Conservation (phyloP, 2,329 filamentous ascomycete species). For the Claviceps humidiphila region DNA sequence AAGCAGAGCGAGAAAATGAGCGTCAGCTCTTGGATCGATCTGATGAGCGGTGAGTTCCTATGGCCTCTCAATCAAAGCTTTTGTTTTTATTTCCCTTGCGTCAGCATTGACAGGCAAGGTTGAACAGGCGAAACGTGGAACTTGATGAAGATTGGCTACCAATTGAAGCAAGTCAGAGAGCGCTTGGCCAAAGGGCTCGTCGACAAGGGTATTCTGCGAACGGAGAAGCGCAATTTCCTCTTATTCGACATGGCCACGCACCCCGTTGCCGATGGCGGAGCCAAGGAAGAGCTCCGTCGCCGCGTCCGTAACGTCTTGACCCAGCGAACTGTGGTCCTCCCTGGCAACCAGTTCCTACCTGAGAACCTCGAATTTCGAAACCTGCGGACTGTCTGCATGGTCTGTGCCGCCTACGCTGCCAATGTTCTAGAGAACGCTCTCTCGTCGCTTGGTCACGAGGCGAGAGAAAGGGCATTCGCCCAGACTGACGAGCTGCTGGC, state of each 20-base stretch:
- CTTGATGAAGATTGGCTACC: constrained; percentile 99
- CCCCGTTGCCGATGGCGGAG: constrained; percentile 87
- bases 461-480: constrained; percentile 84
- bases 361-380: constrained; percentile 93
- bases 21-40: constrained; percentile 95
- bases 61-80: background rate
- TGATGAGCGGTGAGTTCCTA: constrained; percentile 73
- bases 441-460: constrained; percentile 83
- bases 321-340: constrained; percentile 84
- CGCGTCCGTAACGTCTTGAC: constrained; percentile 87
- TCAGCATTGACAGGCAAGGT: constrained; percentile 3
- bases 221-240: constrained; percentile 98
- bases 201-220: constrained; percentile 95
- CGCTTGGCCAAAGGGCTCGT: constrained; percentile 93
- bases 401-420: constrained; percentile 93
- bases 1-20: constrained; percentile 99
- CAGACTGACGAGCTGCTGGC: constrained; percentile 93
- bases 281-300: constrained; percentile 92
- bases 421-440: constrained; percentile 98
- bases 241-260: constrained; percentile 99
- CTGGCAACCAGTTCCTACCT: constrained; percentile 75
- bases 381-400: constrained; percentile 83
- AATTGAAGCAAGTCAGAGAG: constrained; percentile 97
- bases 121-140: constrained; percentile 91
- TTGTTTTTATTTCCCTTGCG: background rate